Conservation (phyloP, 192 early-diverging fungal genomes). For the Entophlyctis luteolus region DNA sequence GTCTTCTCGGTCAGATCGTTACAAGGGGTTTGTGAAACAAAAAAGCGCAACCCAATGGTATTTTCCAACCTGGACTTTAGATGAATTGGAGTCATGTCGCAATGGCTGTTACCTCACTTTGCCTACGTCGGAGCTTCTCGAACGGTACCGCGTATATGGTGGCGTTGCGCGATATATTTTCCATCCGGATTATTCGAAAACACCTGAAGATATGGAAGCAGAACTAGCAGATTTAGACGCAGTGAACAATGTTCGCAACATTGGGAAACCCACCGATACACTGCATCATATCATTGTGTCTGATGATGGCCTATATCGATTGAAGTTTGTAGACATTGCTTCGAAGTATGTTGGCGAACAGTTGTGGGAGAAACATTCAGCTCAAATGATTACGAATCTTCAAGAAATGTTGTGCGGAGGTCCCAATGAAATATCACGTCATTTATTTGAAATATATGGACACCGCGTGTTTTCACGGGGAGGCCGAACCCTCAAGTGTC, state of each 20-base stretch:
- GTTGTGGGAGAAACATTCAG: slow-evolving; percentile 20
- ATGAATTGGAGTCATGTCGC: slow-evolving; percentile 19
- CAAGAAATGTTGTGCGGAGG: slow-evolving; percentile 24
- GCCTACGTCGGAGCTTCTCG: not conserved
- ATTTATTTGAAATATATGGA: slow-evolving; percentile 28
- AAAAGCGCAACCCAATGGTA: slow-evolving; percentile 15
- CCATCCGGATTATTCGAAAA: slow-evolving; percentile 11
- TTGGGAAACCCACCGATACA: not conserved
- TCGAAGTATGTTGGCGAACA: slow-evolving; percentile 31
- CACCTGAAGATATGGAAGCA: not conserved
- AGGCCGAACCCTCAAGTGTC: slow-evolving; percentile 27
- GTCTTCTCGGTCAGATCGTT: slow-evolving; percentile 20
- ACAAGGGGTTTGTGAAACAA: slow-evolving; percentile 26
- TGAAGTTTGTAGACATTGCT: slow-evolving; percentile 18
- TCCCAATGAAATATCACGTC: slow-evolving; percentile 27
- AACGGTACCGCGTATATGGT: slow-evolving; percentile 25
- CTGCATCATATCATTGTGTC: not conserved
- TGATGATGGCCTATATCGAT: slow-evolving; percentile 21
- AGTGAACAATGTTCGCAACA: not conserved
- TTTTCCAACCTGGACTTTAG: slow-evolving; percentile 26
- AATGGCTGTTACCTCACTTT: slow-evolving; percentile 19
- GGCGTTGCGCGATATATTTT: slow-evolving; percentile 31
- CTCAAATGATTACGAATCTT: slow-evolving; percentile 28
- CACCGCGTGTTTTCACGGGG: slow-evolving; percentile 23
- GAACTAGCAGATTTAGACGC: not conserved